These are phyloP conservation scores for Perkinsus olseni DNA, from an alignment of 169 alveolate genomes.

Conservation along the genomic window DNA sequence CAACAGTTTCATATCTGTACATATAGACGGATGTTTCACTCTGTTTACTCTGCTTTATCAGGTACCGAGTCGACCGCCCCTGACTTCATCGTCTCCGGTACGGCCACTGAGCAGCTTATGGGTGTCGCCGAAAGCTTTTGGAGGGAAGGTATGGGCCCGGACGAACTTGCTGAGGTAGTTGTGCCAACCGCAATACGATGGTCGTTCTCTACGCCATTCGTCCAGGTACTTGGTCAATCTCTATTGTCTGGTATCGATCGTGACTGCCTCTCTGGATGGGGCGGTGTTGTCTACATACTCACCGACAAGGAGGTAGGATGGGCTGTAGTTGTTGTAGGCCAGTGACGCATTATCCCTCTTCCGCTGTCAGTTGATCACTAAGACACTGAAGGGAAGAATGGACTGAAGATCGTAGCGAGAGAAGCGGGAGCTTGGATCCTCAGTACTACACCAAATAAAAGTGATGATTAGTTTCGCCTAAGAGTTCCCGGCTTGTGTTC, in stretches of 20 bases:
- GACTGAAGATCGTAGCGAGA: slow-evolving; percentile 39
- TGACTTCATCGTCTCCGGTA: slow-evolving; percentile 45
- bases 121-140: slow-evolving; percentile 65
- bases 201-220: background rate
- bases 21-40: too few species aligned
- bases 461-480: background rate
- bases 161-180: slow-evolving; percentile 55
- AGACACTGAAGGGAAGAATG: slow-evolving; percentile 55
- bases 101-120: slow-evolving; percentile 54
- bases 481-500: background rate
- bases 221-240: slow-evolving; percentile 27
- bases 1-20: too few species aligned
- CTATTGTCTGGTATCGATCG: slow-evolving; percentile 57
- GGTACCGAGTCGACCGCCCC: slow-evolving; percentile 43
- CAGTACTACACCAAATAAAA: background rate
- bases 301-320: slow-evolving; percentile 48
- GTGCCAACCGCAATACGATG: slow-evolving; percentile 1
- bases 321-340: background rate
- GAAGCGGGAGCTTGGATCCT: too few species aligned
- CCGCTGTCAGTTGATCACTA: slow-evolving; percentile 20
- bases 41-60: slow-evolving; percentile 7
- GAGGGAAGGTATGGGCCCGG: slow-evolving; percentile 54
- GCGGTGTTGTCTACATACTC: slow-evolving; percentile 32
- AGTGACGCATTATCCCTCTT: background rate
- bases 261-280: slow-evolving; percentile 68